Evolutionary conservation across 306 rosid genomes (phyloP).

Genomic region (Comarum palustre): DNA sequence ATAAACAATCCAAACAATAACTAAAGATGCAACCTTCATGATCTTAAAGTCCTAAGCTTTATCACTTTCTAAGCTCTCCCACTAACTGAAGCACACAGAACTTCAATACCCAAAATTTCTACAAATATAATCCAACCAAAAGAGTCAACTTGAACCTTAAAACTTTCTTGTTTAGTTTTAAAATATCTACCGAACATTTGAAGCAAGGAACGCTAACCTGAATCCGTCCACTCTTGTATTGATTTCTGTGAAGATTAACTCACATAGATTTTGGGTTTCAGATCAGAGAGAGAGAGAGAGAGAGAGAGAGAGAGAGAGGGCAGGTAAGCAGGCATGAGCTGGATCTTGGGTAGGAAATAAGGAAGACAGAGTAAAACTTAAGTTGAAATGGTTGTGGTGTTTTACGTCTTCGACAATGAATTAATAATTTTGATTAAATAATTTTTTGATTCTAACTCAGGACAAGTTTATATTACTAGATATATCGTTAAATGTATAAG

Average conservation of each 20-base stretch:
- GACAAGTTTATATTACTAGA: no score
- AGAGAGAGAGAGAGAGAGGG: neutral
- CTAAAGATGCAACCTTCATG: constrained; percentile 51
- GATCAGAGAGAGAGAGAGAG: neutral
- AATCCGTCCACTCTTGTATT: constrained; percentile 10
- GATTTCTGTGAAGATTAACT: constrained; percentile 6
- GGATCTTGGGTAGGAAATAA: constrained; percentile 1
- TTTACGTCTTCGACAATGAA: no score
- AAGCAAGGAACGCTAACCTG: constrained; percentile 19
- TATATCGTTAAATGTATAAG: no score
- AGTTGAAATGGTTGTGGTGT: neutral
- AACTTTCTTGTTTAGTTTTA: neutral
- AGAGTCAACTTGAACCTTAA: neutral
- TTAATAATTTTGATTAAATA: no score
- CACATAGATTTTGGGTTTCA: neutral
- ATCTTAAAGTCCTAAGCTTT: constrained; percentile 23
- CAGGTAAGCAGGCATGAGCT: neutral
- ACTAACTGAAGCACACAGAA: neutral
- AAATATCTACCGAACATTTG: neutral
- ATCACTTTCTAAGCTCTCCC: constrained; percentile 11
- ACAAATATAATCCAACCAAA: constrained; percentile 2
- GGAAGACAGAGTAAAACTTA: constrained; percentile 2
- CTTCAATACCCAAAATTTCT: neutral
- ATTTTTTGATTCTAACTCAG: no score
- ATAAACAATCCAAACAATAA: constrained; percentile 43